Evolutionary conservation across 371 early-diverging fungal genomes (phyloP).

Genomic region (Apophysomyces elegans): DNA sequence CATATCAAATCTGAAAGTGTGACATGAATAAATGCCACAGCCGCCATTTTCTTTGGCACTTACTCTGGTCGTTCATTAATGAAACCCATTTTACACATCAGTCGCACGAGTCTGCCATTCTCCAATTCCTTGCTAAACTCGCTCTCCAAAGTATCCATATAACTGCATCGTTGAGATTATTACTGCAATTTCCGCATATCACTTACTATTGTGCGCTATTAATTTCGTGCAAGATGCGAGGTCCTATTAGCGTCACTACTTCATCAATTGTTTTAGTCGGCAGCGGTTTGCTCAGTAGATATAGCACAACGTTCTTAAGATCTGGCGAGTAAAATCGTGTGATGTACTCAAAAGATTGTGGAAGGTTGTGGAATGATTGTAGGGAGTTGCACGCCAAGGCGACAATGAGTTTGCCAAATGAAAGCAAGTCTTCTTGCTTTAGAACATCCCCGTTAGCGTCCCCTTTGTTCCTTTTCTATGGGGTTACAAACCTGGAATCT

Average conservation of each 20-base stretch:
- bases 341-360: constrained; percentile 78
- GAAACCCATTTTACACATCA: constrained; percentile 88
- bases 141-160: constrained; percentile 81
- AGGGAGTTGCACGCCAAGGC: constrained; percentile 78
- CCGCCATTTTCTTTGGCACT: constrained; percentile 14
- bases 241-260: constrained; percentile 80
- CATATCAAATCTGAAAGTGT: constrained; percentile 67
- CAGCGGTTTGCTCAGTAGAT: constrained; percentile 78
- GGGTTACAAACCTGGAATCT: constrained; percentile 61
- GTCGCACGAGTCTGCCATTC: constrained; percentile 85
- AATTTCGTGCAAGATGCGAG: constrained; percentile 77
- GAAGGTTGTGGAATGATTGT: constrained; percentile 69
- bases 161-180: constrained; percentile 31
- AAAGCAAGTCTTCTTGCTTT: constrained; percentile 86
- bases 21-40: neutral
- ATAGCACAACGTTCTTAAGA: constrained; percentile 79
- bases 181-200: neutral
- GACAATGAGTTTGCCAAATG: constrained; percentile 89
- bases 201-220: constrained; percentile 71
- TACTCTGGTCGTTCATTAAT: constrained; percentile 96
- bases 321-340: constrained; percentile 77
- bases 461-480: neutral
- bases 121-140: constrained; percentile 83
- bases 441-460: constrained; percentile 12
- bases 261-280: constrained; percentile 83